A percentile compares a stretch with the other conserved stretches of the same genome.
These are phyloP conservation scores for Boletus rubroflammeus DNA, from an alignment of 768 basidiomycete genomes.

Conservation along the genomic window DNA sequence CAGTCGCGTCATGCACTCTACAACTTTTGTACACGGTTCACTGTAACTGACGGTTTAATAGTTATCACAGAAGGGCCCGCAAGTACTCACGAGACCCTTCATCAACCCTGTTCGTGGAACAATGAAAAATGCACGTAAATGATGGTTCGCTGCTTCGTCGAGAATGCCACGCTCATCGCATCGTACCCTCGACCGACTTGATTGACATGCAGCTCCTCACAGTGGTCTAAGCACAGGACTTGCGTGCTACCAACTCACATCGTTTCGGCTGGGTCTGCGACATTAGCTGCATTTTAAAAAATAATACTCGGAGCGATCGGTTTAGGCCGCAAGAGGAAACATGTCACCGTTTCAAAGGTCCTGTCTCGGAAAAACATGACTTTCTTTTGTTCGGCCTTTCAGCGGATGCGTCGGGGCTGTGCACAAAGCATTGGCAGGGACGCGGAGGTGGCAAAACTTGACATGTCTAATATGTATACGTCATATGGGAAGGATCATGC, in stretches of 20 bases:
- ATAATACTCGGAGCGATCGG: background rate
- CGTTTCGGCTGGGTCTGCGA: background rate
- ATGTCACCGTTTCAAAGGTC: constrained; percentile 7
- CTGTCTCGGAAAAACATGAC: background rate
- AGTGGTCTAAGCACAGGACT: background rate
- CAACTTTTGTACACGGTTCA: background rate
- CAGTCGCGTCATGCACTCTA: background rate
- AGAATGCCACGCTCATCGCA: background rate
- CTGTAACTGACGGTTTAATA: background rate
- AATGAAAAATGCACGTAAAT: constrained; percentile 12
- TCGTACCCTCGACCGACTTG: background rate
- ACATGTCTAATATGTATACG: constrained; percentile 10
- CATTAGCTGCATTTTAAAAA: background rate
- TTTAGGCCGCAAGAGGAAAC: background rate
- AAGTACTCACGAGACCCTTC: constrained; percentile 1
- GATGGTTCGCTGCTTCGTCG: background rate
- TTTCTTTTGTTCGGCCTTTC: background rate
- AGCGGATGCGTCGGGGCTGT: constrained; percentile 10
- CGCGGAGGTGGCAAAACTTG: background rate
- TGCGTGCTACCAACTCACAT: background rate
- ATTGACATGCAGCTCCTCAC: background rate
- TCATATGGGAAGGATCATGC: constrained; percentile 2
- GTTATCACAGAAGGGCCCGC: background rate
- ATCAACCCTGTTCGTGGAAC: constrained; percentile 18
- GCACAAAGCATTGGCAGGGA: constrained; percentile 11